Conservation (phyloP, 208 protist genomes). For the Trypanosoma congolense region DNA sequence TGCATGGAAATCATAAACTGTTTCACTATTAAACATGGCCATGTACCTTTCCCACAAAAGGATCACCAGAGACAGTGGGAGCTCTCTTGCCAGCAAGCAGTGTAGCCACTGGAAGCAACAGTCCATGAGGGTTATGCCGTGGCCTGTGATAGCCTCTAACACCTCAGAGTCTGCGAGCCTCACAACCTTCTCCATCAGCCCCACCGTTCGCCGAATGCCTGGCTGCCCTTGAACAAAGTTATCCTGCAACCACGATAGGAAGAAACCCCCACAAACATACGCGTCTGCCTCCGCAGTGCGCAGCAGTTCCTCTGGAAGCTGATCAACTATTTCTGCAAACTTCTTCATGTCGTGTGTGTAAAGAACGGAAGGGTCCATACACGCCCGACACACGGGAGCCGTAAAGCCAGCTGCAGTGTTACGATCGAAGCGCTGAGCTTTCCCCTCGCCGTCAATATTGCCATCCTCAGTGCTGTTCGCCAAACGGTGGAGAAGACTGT, state of each 20-base stretch:
- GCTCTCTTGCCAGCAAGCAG: slow-evolving; percentile 88
- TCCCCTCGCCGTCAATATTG: too few relatives aligned
- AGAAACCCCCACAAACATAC: slow-evolving; percentile 82
- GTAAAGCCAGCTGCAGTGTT: too few relatives aligned
- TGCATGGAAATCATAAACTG: slow-evolving; percentile 66
- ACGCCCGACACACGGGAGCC: not conserved
- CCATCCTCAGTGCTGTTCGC: too few relatives aligned
- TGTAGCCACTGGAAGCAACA: slow-evolving; percentile 91
- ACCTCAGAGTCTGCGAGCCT: slow-evolving; percentile 8
- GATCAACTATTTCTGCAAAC: not conserved
- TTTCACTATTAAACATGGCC: slow-evolving; percentile 41
- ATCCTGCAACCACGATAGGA: slow-evolving; percentile 88
- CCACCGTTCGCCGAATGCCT: slow-evolving; percentile 68
- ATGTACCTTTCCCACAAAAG: slow-evolving; percentile 91
- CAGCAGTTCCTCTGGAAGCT: slow-evolving; percentile 13
- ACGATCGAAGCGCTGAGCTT: too few relatives aligned
- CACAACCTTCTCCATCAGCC: slow-evolving; percentile 54
- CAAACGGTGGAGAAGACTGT: too few relatives aligned
- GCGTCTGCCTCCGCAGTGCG: slow-evolving; percentile 80
- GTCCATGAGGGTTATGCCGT: slow-evolving; percentile 57
- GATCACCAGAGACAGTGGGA: slow-evolving; percentile 69
- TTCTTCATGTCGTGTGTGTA: slow-evolving; percentile 7
- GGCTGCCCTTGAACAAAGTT: slow-evolving; percentile 87
- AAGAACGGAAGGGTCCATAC: slow-evolving; percentile 9
- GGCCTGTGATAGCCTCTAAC: not conserved